Evolutionary conservation across 148 eudicot genomes (phyloP), one percentile per base, ranked within the genome.

Genomic region (Pharnaceum exiguum): DNA sequence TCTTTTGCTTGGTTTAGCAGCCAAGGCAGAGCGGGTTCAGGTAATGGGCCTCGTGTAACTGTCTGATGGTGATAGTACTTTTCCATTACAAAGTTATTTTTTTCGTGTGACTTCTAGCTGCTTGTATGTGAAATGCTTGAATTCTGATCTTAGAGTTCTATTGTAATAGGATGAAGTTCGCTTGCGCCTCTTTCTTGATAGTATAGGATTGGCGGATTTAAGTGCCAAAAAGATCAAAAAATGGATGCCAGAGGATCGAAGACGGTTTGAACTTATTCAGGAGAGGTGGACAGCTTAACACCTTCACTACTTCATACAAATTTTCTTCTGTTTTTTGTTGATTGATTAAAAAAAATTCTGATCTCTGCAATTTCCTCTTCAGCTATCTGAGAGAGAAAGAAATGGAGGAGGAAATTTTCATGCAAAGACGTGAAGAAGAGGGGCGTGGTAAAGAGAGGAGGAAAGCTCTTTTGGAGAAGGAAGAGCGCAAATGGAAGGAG

Each of bases 401-500:
- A 79, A 94, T 94, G 96, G 99, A 94, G 71, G 99, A 94, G 71
- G 99, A 94, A 74, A 79, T 89, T 37, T 77, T 94, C 56, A 73
- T 89, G 80, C 96, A 83, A 79, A 89, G 99, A 75, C 99, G 99
- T 67, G 96, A 94, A 82, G 99, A 94, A 59, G 99, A 94, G 78
- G 99, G 99, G 11, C 79, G 87, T 50, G 99, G 99, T 62, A 94
- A 94, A 78, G 99, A 94, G 76, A 84, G 96, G 71, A 89, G 99
- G 71, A 94, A 94, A 62, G 95, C 95, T 58, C 95, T 94, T 56
- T 53, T 86, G 65, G 99, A 94, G 76, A 94, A 80, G 74, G 99
- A 94, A 72, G 99, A 94, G 74, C 89, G 99, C 39, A 94, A 94
- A 75, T 94, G 96, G 99, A 94, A 89, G 74, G 99, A 94, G 69